Percentiles rank a stretch among this genome's conserved stretches.
phyloP scores from a whole-genome alignment of 805 yeast genomes.

The Schizosaccharomyces lindneri region DNA sequence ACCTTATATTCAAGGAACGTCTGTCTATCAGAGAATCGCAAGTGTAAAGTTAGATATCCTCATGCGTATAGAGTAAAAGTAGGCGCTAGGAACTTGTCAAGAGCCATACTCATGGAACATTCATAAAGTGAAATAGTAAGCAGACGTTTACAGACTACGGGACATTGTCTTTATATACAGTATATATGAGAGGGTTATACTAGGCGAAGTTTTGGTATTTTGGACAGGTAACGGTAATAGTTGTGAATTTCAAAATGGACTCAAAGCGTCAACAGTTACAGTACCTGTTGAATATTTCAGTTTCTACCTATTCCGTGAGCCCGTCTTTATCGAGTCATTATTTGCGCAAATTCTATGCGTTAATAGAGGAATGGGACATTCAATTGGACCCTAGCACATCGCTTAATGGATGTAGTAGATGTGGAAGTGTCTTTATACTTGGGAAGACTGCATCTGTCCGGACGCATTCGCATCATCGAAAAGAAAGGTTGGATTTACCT shows the following conservation, averaged over 20 bases:
- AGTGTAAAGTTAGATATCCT: neutral
- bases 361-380: neutral
- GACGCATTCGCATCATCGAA: neutral
- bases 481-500: too few relatives aligned
- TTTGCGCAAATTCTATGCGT: neutral
- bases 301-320: neutral
- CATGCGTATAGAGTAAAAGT: neutral
- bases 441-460: neutral
- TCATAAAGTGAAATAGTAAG: too few relatives aligned
- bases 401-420: neutral
- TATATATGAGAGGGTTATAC: too few relatives aligned
- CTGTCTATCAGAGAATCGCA: neutral
- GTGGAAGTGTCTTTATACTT: neutral
- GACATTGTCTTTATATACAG: too few relatives aligned
- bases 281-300: neutral
- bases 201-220: too few relatives aligned
- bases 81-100: too few relatives aligned
- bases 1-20: too few relatives aligned
- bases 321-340: neutral
- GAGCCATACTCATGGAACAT: too few relatives aligned
- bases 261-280: neutral
- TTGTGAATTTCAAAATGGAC: neutral
- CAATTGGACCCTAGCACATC: neutral
- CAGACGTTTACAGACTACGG: too few relatives aligned
- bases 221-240: too few relatives aligned